phyloP scores from a whole-genome alignment of 768 basidiomycete genomes.

The Leccinum subtestaceum region DNA sequence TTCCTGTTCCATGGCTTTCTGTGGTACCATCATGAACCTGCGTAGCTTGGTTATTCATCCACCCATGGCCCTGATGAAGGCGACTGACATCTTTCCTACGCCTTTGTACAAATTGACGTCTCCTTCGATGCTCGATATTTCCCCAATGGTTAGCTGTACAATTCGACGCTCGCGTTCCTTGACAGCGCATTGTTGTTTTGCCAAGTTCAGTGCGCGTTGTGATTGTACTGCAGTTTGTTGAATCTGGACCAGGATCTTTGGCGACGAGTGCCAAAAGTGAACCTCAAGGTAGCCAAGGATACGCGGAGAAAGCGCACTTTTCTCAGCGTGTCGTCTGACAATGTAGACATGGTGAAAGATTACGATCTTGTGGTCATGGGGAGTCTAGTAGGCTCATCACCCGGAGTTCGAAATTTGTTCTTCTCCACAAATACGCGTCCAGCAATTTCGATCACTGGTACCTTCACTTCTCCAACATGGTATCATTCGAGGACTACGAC shows the following conservation, averaged over 20 bases:
- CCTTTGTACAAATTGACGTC: conserved; percentile 88
- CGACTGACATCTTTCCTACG: conserved; percentile 85
- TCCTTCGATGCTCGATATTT: conserved; percentile 67
- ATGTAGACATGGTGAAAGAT: conserved; percentile 43
- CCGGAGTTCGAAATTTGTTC: conserved; percentile 37
- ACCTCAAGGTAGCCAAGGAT: conserved; percentile 4
- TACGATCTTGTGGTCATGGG: conserved; percentile 15
- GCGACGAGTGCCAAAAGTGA: conserved; percentile 13
- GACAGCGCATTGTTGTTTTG: conserved; percentile 68
- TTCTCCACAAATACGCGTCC: conserved; percentile 24
- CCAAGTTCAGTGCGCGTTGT: conserved; percentile 69
- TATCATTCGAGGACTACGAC: conserved; percentile 75
- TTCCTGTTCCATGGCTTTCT: conserved; percentile 73
- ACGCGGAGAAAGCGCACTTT: conserved; percentile 47
- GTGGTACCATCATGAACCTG: conserved; percentile 91
- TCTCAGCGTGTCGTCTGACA: conserved; percentile 79
- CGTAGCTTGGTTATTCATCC: not conserved
- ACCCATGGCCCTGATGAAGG: not conserved
- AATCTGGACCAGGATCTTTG: conserved; percentile 87
- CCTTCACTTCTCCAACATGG: conserved; percentile 36
- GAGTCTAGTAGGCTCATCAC: not conserved
- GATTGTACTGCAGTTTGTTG: conserved; percentile 88
- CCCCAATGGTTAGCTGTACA: conserved; percentile 83
- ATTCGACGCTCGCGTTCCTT: conserved; percentile 92
- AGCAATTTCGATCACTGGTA: conserved; percentile 9